Evolutionary conservation across 208 protist species (phyloP), one percentile per base, ranked within the genome.

Genomic region (Crithidia bombi): DNA sequence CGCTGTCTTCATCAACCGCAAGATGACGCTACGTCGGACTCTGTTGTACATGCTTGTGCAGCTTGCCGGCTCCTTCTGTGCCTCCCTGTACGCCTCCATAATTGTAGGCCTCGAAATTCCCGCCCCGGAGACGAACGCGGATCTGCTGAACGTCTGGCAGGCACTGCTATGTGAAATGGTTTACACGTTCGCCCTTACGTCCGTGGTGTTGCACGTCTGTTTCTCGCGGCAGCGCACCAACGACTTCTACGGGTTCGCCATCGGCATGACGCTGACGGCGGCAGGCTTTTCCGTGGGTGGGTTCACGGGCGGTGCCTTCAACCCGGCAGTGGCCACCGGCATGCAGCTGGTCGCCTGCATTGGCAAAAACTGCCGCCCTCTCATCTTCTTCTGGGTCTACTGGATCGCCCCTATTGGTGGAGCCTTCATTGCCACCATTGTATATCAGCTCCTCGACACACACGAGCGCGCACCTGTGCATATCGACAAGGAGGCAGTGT

Each of bases 391-490:
- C 66, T 96, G 90, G 87, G 73, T 96, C 12, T 95, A 92, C 79
- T 97, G 90, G 91, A 73, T 96, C 12, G 93, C 90, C 6, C 89
- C 91, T 4, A 66, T 96, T 36, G 75, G 80, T 23, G 93, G 91
- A 17, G 86, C 91, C 9, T 85, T 93, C 47, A 65, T 94, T 11
- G 93, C 89, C 15, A 86, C 86, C 55, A 82, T 95, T 17, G 39
- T 90, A 28, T 95, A 95, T 59, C 85, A 93, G 56, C 73, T 97
- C 38, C 79, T 96, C 21, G 84, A 94, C 66, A 88, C 86, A 5
- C 76, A 93, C 59, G 83, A 92, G 23, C 66, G 80, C 61, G 73
- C 43, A 33, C 65, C 72, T 5, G 69, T 61, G 33, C 55, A 83
- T 23, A 10, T 68, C 17, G 43, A 69, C 44, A 85, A 62, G 38